These are phyloP conservation scores for Gossypium laxum DNA, from an alignment of 441 rosid species.

Conservation along the genomic window DNA sequence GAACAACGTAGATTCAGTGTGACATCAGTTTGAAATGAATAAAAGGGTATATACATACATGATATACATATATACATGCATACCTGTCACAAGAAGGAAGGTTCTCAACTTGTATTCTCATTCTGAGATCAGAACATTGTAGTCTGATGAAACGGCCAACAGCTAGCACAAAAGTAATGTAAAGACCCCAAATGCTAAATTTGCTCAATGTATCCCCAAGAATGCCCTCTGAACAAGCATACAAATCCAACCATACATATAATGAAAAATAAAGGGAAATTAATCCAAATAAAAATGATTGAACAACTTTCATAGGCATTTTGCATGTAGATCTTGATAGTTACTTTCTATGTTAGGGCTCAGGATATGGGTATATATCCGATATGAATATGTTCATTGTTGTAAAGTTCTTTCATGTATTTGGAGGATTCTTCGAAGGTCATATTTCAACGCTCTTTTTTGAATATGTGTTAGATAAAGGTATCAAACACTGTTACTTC, in stretches of 20 bases:
- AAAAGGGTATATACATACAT: not conserved
- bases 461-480: not conserved
- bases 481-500: not conserved
- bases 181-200: constrained; percentile 99
- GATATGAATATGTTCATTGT: not conserved
- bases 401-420: not conserved
- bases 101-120: constrained; percentile 98
- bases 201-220: constrained; percentile 98
- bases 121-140: constrained; percentile 91
- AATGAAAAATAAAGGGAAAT: not conserved
- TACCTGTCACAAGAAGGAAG: constrained; percentile 95
- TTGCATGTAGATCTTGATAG: not conserved
- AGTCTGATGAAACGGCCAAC: constrained; percentile 98
- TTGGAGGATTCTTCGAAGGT: not conserved
- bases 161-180: constrained; percentile 94
- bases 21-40: not conserved
- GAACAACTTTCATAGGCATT: not conserved
- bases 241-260: not conserved
- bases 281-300: not conserved
- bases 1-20: not conserved
- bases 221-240: constrained; percentile 61
- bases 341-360: not conserved
- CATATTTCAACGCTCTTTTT: not conserved
- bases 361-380: not conserved
- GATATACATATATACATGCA: not conserved